These are phyloP conservation scores for Arthrobotrys conoides DNA, from an alignment of 2,329 filamentous ascomycete genomes.

Conservation along the genomic window DNA sequence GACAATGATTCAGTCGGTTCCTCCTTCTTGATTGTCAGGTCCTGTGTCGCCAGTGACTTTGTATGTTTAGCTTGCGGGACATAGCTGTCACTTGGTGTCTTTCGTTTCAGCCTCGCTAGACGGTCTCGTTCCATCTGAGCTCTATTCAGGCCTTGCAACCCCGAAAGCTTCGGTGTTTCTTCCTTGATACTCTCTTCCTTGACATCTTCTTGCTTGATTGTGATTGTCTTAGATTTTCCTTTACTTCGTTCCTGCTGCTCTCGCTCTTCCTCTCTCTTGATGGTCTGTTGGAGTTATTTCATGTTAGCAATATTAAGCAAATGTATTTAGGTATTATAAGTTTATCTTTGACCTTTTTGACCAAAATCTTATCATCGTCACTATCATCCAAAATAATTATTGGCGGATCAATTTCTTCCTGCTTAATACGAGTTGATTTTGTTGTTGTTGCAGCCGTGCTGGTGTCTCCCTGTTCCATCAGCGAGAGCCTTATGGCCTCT, in stretches of 20 bases:
- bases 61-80: slow-evolving; percentile 67
- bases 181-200: slow-evolving; percentile 24
- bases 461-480: slow-evolving; percentile 30
- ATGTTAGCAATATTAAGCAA: slow-evolving; percentile 15
- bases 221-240: not conserved
- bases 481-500: slow-evolving; percentile 49
- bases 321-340: not conserved
- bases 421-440: slow-evolving; percentile 41
- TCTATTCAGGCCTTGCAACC: slow-evolving; percentile 74
- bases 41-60: slow-evolving; percentile 39
- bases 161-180: slow-evolving; percentile 29
- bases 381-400: slow-evolving; percentile 51
- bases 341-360: slow-evolving; percentile 31
- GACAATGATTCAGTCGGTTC: slow-evolving; percentile 15
- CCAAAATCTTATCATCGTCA: slow-evolving; percentile 41
- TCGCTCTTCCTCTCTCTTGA: slow-evolving; percentile 26
- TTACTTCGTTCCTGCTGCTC: not conserved
- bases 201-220: no score
- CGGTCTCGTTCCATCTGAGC: slow-evolving; percentile 89
- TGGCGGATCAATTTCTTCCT: slow-evolving; percentile 26
- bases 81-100: slow-evolving; percentile 63
- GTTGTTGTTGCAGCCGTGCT: slow-evolving; percentile 32
- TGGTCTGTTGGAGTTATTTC: slow-evolving; percentile 9
- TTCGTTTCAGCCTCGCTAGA: slow-evolving; percentile 73
- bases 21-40: slow-evolving; percentile 44